Percentiles rank a stretch among this genome's conserved stretches.
Conservation (phyloP, 208 protist species). For the Trypanosoma platydactyli region DNA sequence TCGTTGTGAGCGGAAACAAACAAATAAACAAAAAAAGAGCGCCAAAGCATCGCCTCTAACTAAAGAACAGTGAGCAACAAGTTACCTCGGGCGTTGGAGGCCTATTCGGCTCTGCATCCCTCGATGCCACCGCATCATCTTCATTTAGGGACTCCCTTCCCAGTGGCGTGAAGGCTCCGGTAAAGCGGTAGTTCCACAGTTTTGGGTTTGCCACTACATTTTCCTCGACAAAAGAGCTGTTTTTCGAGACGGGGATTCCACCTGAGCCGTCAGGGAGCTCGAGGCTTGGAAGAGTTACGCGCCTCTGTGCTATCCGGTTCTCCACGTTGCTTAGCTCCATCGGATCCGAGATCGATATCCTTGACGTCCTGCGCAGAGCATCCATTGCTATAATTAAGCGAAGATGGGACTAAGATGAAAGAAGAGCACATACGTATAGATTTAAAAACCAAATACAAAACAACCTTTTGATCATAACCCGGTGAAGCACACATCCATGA, state of each 20-base stretch:
- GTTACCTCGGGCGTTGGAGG: conserved; percentile 25
- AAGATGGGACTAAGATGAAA: too few species aligned
- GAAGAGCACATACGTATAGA: too few species aligned
- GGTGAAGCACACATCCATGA: too few species aligned
- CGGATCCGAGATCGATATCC: not conserved
- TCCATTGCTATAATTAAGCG: conserved; percentile 2
- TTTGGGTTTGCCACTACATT: conserved; percentile 13
- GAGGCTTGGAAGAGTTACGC: conserved; percentile 14
- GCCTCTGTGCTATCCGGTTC: conserved; percentile 16
- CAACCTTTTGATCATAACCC: too few species aligned
- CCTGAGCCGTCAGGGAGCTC: conserved; percentile 11
- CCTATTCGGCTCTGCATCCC: not conserved
- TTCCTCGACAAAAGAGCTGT: conserved; percentile 26
- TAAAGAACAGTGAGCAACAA: conserved; percentile 29
- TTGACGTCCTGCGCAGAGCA: not conserved
- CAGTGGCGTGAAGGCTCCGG: conserved; percentile 3
- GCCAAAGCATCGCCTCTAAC: not conserved
- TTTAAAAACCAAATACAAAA: too few species aligned
- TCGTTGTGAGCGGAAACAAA: too few species aligned
- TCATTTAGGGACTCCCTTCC: not conserved
- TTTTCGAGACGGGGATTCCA: conserved; percentile 23
- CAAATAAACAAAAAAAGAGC: too few species aligned
- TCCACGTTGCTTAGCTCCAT: conserved; percentile 4
- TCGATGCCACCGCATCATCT: not conserved
- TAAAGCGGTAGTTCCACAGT: conserved; percentile 22